Evolutionary conservation across 2,329 filamentous ascomycete species (phyloP).

Genomic region (Penicillium vulpinum): DNA sequence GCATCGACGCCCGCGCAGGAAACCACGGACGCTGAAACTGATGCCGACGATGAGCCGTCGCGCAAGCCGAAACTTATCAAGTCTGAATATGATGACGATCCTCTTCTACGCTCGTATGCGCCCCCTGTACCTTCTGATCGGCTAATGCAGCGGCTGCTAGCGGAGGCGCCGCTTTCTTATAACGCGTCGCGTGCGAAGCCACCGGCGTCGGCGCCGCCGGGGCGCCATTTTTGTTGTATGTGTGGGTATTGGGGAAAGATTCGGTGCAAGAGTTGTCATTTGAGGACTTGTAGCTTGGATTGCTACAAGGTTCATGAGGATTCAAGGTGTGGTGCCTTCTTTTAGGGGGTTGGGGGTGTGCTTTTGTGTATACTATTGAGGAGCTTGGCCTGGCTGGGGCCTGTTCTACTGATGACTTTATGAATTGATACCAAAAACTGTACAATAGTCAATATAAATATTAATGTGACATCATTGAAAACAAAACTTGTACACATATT

Average conservation of each 20-base stretch:
- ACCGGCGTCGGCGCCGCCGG: slow-evolving; percentile 32
- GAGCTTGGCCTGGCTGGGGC: neutral
- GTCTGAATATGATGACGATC: slow-evolving; percentile 43
- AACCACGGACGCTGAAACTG: slow-evolving; percentile 14
- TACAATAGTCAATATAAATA: slow-evolving; percentile 14
- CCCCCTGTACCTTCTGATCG: slow-evolving; percentile 47
- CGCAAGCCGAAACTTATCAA: slow-evolving; percentile 31
- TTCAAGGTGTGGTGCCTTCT: slow-evolving; percentile 47
- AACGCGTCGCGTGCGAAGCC: slow-evolving; percentile 46
- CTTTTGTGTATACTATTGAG: slow-evolving; percentile 12
- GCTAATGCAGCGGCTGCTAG: slow-evolving; percentile 46
- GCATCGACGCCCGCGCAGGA: slow-evolving; percentile 15
- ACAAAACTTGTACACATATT: neutral
- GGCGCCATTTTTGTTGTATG: slow-evolving; percentile 48
- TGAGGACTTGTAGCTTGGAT: slow-evolving; percentile 49
- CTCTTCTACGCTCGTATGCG: slow-evolving; percentile 44
- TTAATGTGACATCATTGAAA: neutral
- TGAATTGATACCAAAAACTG: slow-evolving; percentile 19
- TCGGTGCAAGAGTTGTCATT: slow-evolving; percentile 49
- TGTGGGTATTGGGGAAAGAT: slow-evolving; percentile 55
- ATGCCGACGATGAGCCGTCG: slow-evolving; percentile 11
- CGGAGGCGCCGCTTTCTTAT: slow-evolving; percentile 50
- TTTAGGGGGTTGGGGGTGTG: slow-evolving; percentile 16
- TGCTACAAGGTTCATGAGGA: slow-evolving; percentile 52
- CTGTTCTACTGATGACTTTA: slow-evolving; percentile 17